Percentiles rank a stretch among this genome's conserved stretches.
Conservation (phyloP, 805 yeast species). For the Saccharomycopsis synnaedendra region DNA sequence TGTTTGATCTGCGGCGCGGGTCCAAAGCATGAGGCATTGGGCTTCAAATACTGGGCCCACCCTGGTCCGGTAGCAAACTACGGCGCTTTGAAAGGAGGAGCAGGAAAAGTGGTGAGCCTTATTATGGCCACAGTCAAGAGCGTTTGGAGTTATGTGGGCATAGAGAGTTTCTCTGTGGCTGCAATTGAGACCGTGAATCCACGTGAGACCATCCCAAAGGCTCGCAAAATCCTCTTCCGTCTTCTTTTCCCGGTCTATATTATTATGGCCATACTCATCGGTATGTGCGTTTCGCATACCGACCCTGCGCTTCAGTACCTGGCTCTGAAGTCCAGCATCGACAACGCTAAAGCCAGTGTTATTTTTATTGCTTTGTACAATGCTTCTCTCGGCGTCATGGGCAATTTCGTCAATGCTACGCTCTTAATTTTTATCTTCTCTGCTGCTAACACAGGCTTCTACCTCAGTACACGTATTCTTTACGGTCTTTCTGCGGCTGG, state of each 20-base stretch:
- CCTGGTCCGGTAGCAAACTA: slow-evolving; percentile 27
- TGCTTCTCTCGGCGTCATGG: slow-evolving; percentile 9
- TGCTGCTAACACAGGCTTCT: slow-evolving; percentile 33
- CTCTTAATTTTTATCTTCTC: slow-evolving; percentile 16
- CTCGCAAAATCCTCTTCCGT: slow-evolving; percentile 57
- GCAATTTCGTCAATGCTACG: slow-evolving; percentile 12
- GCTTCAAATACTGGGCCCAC: slow-evolving; percentile 40
- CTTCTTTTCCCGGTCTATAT: slow-evolving; percentile 41
- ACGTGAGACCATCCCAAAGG: slow-evolving; percentile 57
- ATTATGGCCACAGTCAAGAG: slow-evolving; percentile 40
- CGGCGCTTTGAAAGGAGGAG: slow-evolving; percentile 12
- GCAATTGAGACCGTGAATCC: slow-evolving; percentile 69
- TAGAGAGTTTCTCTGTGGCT: slow-evolving; percentile 60
- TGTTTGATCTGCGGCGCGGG: slow-evolving; percentile 31
- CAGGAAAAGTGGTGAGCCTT: slow-evolving; percentile 52
- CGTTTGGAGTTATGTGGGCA: slow-evolving; percentile 63
- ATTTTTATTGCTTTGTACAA: slow-evolving; percentile 12
- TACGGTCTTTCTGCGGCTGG: slow-evolving; percentile 36
- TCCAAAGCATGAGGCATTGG: slow-evolving; percentile 30
- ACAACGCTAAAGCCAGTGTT: slow-evolving; percentile 2
- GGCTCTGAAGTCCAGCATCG: not conserved
- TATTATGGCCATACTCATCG: slow-evolving; percentile 48
- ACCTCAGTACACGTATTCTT: slow-evolving; percentile 31
- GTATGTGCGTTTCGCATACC: slow-evolving; percentile 54
- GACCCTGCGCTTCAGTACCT: slow-evolving; percentile 35